Percentiles rank a stretch among this genome's conserved stretches.
Conservation (phyloP, 1,284 basidiomycete species). For the Ganoderma lucidum region DNA sequence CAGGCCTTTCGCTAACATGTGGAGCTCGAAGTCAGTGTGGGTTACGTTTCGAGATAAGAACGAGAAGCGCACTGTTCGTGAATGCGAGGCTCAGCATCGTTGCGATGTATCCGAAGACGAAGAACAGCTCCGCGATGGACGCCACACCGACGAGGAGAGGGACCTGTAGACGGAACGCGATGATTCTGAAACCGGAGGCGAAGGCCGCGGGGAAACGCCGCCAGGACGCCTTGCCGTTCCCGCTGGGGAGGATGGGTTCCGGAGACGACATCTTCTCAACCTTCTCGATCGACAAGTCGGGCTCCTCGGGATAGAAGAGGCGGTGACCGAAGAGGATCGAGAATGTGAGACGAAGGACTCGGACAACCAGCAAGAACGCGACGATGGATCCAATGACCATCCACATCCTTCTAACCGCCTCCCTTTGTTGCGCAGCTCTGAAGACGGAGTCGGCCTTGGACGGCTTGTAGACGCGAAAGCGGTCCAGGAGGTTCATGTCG, state of each 20-base stretch:
- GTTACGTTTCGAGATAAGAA: neutral
- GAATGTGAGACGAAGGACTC: conserved; percentile 38
- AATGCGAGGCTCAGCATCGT: conserved; percentile 51
- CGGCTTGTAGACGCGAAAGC: conserved; percentile 31
- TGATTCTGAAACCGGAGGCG: conserved; percentile 49
- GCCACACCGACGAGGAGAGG: conserved; percentile 48
- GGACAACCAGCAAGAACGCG: conserved; percentile 47
- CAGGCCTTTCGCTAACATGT: conserved; percentile 36
- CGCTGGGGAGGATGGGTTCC: conserved; percentile 33
- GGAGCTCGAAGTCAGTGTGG: neutral
- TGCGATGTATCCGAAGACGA: conserved; percentile 53
- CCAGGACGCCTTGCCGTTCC: conserved; percentile 39
- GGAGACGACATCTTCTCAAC: conserved; percentile 34
- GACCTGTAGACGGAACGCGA: conserved; percentile 51
- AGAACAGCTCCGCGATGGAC: conserved; percentile 50
- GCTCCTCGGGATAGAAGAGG: neutral
- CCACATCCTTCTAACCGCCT: conserved; percentile 45
- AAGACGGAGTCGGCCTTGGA: conserved; percentile 38
- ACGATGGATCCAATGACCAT: conserved; percentile 49
- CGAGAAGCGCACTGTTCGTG: conserved; percentile 49
- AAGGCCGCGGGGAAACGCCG: conserved; percentile 45
- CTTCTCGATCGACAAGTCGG: conserved; percentile 4
- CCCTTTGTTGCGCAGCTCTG: conserved; percentile 40
- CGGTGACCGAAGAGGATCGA: conserved; percentile 25
- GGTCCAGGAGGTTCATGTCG: conserved; percentile 20